Evolutionary conservation across 2,329 filamentous ascomycete genomes (phyloP), one percentile per base, ranked within the genome.

Genomic region (Leptographium procerum): DNA sequence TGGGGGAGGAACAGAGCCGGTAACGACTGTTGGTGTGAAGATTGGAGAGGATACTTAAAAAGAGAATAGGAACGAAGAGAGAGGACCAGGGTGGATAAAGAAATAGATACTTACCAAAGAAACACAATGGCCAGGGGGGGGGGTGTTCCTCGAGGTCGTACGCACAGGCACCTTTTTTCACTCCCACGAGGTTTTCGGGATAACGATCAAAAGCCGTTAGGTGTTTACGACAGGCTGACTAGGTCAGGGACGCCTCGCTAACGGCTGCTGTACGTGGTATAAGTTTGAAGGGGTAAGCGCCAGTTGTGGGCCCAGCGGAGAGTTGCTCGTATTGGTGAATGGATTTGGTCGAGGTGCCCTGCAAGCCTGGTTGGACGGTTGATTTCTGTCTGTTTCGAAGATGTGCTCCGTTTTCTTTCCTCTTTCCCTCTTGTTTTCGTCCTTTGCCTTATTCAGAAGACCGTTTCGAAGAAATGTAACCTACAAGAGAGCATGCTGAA

Each of bases 271-370:
- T 54, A 59, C 45, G 59, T 63, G 58, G 60, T 63, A 43, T 47
- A 59, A 51, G 59, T 63, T 60, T 60, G 59, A 63, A 61, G 62
- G 60, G 62, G 59, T 59, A 63, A 56, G 51, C 47, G 56, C 55
- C 50, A 52, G 45, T 57, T 48, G 60, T 60, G 58, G 61, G 56
- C 55, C 57, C 36, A 26, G 29, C 50, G 51, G 43, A 58, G 52
- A 55, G 47, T 40, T 52, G 56, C 48, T 52, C 53, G 56, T 57
- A 43, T 31, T 57, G 48, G 50, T 33, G 52, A 43, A 43, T 57
- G 29, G 29, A 29, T 10, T 33, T 59, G 55, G 52, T 36, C 40
- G 36, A 45, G 22, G 26, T 29, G 53, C 52, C 34, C 36, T 26
- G 36, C 36, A 55, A 3, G 34, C 24, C 36, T 57, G 55, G 45